Evolutionary conservation across 2,329 filamentous ascomycete species (phyloP).

Genomic region (Nectriaceae sp.): DNA sequence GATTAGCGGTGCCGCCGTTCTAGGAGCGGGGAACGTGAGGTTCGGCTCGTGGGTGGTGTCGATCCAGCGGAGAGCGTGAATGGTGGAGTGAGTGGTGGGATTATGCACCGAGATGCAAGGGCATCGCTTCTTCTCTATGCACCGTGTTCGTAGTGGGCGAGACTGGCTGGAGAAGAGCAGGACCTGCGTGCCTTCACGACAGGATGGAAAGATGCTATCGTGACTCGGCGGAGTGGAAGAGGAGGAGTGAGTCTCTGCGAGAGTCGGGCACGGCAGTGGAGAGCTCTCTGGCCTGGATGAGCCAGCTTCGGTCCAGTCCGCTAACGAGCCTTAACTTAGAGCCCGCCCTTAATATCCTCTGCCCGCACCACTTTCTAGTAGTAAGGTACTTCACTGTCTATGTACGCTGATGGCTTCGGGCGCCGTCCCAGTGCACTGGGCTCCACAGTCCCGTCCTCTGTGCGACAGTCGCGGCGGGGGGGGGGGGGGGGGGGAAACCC

Average conservation of each 20-base stretch:
- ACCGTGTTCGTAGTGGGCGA: not conserved
- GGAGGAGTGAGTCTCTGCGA: not conserved
- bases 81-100: not conserved
- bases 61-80: not conserved
- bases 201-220: conserved; percentile 1
- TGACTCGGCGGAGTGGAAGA: conserved; percentile 13
- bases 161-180: not conserved
- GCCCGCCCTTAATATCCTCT: not conserved
- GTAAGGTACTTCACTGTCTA: no score
- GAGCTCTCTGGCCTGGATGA: not conserved
- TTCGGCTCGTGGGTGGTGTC: no score
- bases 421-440: no score
- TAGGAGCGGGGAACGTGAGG: not conserved
- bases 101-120: not conserved
- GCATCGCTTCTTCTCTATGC: not conserved
- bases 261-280: not conserved
- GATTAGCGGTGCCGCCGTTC: no score
- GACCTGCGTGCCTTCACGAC: not conserved
- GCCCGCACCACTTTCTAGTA: not conserved
- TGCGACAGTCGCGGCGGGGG: not conserved
- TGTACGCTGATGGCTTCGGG: no score
- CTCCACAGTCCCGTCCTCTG: no score
- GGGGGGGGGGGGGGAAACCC: no score
- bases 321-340: not conserved
- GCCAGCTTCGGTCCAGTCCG: not conserved